Evolutionary conservation across 139 green algal species (phyloP).

Genomic region (Raphidocelis subcapitata): DNA sequence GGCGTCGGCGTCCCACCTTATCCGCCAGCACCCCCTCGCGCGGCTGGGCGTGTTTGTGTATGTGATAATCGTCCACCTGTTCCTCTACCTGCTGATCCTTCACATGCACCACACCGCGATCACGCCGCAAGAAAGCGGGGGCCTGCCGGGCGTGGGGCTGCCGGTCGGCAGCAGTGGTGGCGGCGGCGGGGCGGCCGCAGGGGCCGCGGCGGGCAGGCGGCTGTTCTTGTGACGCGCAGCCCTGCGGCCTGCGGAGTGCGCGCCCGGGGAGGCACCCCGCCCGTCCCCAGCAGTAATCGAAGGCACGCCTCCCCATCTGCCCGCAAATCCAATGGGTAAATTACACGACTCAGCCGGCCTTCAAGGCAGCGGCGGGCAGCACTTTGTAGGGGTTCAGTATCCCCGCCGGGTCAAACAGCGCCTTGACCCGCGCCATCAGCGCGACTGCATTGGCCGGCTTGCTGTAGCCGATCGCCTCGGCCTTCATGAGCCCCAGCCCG

Average conservation of each 20-base stretch:
- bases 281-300: no score
- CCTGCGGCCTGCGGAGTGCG: no score
- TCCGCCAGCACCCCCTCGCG: slow-evolving; percentile 75
- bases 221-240: no score
- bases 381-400: slow-evolving; percentile 99
- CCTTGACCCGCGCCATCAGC: slow-evolving; percentile 91
- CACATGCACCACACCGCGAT: slow-evolving; percentile 50
- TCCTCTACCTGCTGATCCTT: slow-evolving; percentile 68
- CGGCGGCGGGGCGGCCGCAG: no score
- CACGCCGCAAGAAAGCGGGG: neutral
- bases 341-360: no score
- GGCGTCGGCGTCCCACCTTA: slow-evolving; percentile 48
- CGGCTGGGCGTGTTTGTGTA: slow-evolving; percentile 69
- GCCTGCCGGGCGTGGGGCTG: no score
- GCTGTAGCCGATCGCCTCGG: slow-evolving; percentile 68
- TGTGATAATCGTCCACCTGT: slow-evolving; percentile 68
- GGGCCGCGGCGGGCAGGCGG: no score
- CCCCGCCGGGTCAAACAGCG: slow-evolving; percentile 77
- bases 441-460: slow-evolving; percentile 67
- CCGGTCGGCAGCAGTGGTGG: no score
- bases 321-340: no score
- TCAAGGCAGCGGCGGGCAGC: slow-evolving; percentile 47
- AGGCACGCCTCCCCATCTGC: no score
- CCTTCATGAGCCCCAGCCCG: slow-evolving; percentile 94
- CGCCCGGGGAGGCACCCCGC: no score